Conservation (phyloP, 345 rosid genomes). For the Clarkia xantiana region DNA sequence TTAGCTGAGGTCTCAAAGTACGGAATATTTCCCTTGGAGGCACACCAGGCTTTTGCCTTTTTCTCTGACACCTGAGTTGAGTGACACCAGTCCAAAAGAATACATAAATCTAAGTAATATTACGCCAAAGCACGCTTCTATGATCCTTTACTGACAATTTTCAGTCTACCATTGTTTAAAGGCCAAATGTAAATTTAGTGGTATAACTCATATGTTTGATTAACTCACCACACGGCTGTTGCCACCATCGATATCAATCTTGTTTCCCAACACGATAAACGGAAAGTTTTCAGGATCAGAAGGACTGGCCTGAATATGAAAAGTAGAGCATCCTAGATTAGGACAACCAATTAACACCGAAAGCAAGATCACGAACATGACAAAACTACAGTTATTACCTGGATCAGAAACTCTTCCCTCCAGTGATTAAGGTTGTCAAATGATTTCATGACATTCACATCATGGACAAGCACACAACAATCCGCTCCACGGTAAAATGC, state of each 20-base stretch:
- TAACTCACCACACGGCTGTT: slow-evolving; percentile 70
- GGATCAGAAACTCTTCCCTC: slow-evolving; percentile 85
- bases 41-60: slow-evolving; percentile 91
- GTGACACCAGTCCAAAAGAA: slow-evolving; percentile 1
- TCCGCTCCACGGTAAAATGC: slow-evolving; percentile 86
- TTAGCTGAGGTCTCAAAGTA: slow-evolving; percentile 89
- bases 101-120: not conserved
- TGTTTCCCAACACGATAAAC: slow-evolving; percentile 78
- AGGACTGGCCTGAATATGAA: slow-evolving; percentile 55
- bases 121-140: too few relatives aligned
- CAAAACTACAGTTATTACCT: slow-evolving; percentile 20
- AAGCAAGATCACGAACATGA: not conserved
- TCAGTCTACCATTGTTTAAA: too few relatives aligned
- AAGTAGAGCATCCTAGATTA: not conserved
- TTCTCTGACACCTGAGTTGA: slow-evolving; percentile 70
- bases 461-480: slow-evolving; percentile 78
- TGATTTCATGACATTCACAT: slow-evolving; percentile 80
- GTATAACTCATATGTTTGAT: not conserved
- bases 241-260: slow-evolving; percentile 73
- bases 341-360: not conserved
- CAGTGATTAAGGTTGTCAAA: slow-evolving; percentile 81
- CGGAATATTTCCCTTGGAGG: slow-evolving; percentile 80
- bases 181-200: not conserved
- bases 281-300: slow-evolving; percentile 83
- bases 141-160: too few relatives aligned